Evolutionary conservation across 495 filamentous ascomycete species (phyloP).

Genomic region (Antarctomyces pellizariae): DNA sequence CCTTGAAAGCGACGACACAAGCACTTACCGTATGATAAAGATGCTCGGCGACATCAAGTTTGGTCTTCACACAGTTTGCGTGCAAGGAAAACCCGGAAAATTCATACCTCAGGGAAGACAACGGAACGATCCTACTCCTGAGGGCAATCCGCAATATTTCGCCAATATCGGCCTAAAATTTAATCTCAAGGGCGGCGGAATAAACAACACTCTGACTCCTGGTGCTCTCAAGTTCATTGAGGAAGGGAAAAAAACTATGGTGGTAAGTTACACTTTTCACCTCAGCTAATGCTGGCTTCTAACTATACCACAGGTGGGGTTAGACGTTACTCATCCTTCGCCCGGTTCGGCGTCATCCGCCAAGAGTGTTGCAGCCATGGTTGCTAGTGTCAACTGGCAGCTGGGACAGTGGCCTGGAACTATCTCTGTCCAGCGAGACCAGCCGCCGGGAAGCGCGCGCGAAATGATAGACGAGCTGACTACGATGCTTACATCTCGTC

Average conservation of each 20-base stretch:
- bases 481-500: constrained; percentile 30
- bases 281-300: constrained; percentile 3
- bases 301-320: constrained; percentile 31
- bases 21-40: constrained; percentile 47
- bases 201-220: constrained; percentile 37
- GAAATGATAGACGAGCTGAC: constrained; percentile 34
- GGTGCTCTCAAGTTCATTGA: constrained; percentile 31
- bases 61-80: constrained; percentile 43
- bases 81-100: constrained; percentile 27
- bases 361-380: constrained; percentile 55
- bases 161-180: constrained; percentile 64
- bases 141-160: constrained; percentile 28
- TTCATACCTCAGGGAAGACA: constrained; percentile 20
- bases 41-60: constrained; percentile 33
- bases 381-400: constrained; percentile 38
- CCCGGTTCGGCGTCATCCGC: constrained; percentile 32
- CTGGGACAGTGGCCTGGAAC: constrained; percentile 48
- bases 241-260: constrained; percentile 47
- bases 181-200: constrained; percentile 68
- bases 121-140: constrained; percentile 1
- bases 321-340: constrained; percentile 78
- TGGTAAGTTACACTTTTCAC: no score
- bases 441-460: no score
- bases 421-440: constrained; percentile 32
- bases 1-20: constrained; percentile 24